Evolutionary conservation across 805 yeast species (phyloP).

Genomic region (Cyberlindnera saturnus): DNA sequence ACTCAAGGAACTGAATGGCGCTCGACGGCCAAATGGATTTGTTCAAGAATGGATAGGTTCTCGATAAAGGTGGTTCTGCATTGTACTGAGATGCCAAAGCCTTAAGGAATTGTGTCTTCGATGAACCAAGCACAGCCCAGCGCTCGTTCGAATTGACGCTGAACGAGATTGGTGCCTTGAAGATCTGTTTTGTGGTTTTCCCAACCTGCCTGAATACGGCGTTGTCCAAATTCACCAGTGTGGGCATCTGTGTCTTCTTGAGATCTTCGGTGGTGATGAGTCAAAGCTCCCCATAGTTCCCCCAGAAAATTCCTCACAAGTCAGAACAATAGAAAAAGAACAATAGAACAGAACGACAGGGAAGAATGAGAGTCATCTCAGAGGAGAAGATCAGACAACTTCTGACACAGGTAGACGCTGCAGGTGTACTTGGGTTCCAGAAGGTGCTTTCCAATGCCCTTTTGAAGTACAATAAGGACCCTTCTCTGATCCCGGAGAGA

Average conservation of each 20-base stretch:
- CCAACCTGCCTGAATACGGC: constrained; percentile 14
- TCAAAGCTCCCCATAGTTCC: no score
- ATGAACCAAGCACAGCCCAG: constrained; percentile 53
- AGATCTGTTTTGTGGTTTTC: constrained; percentile 20
- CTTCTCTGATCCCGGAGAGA: constrained; percentile 47
- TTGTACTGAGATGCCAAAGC: constrained; percentile 50
- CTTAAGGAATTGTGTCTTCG: constrained; percentile 48
- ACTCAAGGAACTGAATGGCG: constrained; percentile 38
- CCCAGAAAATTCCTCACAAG: no score
- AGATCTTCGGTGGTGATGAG: no score
- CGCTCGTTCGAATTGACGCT: constrained; percentile 32
- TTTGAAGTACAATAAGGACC: constrained; percentile 34
- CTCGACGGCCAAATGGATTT: constrained; percentile 39
- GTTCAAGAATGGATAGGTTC: constrained; percentile 49
- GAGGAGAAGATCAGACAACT: constrained; percentile 27
- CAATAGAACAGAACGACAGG: not conserved
- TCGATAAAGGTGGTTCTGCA: constrained; percentile 44
- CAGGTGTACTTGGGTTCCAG: constrained; percentile 31
- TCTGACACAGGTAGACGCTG: constrained; percentile 22
- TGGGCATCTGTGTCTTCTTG: constrained; percentile 5
- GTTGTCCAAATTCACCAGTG: constrained; percentile 13
- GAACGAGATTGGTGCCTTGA: constrained; percentile 36
- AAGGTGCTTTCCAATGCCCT: constrained; percentile 32
- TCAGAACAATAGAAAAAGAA: no score
- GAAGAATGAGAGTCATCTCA: constrained; percentile 30